A percentile compares a stretch with the other conserved stretches of the same genome.
Evolutionary conservation across 306 rosid genomes (phyloP).

Genomic region (Trifolium subterraneum): DNA sequence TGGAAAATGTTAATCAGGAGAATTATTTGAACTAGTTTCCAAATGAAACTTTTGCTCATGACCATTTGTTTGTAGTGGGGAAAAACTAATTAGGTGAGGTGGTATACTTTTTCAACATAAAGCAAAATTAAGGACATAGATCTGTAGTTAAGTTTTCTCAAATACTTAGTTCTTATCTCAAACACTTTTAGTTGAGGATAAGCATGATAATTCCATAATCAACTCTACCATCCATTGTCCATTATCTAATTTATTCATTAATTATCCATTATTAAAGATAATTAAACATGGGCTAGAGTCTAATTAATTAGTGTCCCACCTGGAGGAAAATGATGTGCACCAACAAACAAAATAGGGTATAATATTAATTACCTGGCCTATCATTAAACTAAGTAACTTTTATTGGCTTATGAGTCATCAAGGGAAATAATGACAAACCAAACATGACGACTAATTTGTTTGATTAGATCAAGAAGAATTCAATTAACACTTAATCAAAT

Average conservation of each 20-base stretch:
- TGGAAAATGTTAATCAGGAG: slow-evolving; percentile 19
- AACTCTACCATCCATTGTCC: slow-evolving; percentile 42
- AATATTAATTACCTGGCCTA: slow-evolving; percentile 3
- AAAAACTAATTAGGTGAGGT: slow-evolving; percentile 9
- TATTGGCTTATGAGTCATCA: slow-evolving; percentile 63
- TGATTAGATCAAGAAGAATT: slow-evolving; percentile 30
- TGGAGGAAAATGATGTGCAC: slow-evolving; percentile 53
- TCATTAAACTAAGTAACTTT: slow-evolving; percentile 37
- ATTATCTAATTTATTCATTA: slow-evolving; percentile 21
- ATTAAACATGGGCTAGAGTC: slow-evolving; percentile 37
- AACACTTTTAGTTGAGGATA: slow-evolving; percentile 45
- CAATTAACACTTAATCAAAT: slow-evolving; percentile 18
- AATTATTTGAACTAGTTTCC: neutral
- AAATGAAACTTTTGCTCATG: neutral
- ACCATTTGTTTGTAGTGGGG: slow-evolving; percentile 6
- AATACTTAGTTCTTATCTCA: slow-evolving; percentile 32
- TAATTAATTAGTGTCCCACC: slow-evolving; percentile 50
- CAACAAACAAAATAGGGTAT: slow-evolving; percentile 10
- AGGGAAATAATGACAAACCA: slow-evolving; percentile 30
- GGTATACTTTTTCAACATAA: slow-evolving; percentile 8
- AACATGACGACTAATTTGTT: slow-evolving; percentile 33
- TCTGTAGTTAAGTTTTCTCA: slow-evolving; percentile 32
- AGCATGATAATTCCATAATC: slow-evolving; percentile 41
- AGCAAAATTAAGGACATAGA: slow-evolving; percentile 39
- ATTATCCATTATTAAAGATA: slow-evolving; percentile 32